These are phyloP conservation scores for Saccharomycopsis amapae DNA, from an alignment of 805 yeast species.

Conservation along the genomic window DNA sequence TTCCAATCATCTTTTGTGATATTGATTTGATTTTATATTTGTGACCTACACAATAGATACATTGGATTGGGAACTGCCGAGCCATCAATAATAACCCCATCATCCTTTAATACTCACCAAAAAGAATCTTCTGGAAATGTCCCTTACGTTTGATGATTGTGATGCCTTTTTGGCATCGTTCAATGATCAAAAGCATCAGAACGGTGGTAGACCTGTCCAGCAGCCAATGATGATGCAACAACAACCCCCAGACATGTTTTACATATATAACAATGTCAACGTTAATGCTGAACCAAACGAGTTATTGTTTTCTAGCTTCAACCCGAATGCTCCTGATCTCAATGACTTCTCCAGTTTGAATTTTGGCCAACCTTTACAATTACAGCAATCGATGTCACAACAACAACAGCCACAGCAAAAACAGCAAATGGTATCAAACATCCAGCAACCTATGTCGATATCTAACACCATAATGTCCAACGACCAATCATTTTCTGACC, in stretches of 20 bases:
- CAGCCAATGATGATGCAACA: too few relatives aligned
- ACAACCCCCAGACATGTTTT: conserved; percentile 1
- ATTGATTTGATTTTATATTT: too few relatives aligned
- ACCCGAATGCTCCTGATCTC: neutral
- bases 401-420: too few relatives aligned
- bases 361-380: neutral
- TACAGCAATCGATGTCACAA: too few relatives aligned
- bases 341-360: neutral
- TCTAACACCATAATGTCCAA: neutral
- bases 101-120: neutral
- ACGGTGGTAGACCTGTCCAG: too few relatives aligned
- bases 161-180: conserved; percentile 28
- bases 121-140: conserved; percentile 19
- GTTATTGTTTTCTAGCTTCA: neutral
- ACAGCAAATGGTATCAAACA: too few relatives aligned
- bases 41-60: too few relatives aligned
- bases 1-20: too few relatives aligned
- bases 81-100: too few relatives aligned
- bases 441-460: too few relatives aligned
- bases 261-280: conserved; percentile 5
- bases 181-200: conserved; percentile 15
- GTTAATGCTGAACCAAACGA: conserved; percentile 4
- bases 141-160: conserved; percentile 29
- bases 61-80: too few relatives aligned
- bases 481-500: neutral